phyloP scores from a whole-genome alignment of 352 stramenopile species.

The Phytophthora tentaculata region DNA sequence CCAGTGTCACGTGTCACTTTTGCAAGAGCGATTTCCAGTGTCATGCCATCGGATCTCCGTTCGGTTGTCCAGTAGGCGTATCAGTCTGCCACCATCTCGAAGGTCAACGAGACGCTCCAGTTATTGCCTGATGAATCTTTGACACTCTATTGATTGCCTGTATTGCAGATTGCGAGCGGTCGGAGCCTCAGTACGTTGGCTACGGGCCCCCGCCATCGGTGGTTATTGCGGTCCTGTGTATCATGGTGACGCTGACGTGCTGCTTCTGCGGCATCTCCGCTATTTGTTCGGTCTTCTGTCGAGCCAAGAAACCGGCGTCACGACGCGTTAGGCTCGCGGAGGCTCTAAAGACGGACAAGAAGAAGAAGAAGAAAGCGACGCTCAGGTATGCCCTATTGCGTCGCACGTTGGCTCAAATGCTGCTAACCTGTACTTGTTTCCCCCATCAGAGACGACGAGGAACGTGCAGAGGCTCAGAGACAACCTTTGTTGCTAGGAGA shows the following conservation, averaged over 20 bases:
- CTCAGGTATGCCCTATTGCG: slow-evolving; percentile 19
- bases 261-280: slow-evolving; percentile 79
- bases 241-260: slow-evolving; percentile 84
- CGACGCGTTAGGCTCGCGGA: slow-evolving; percentile 25
- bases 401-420: slow-evolving; percentile 1
- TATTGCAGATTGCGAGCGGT: slow-evolving; percentile 73
- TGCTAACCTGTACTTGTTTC: slow-evolving; percentile 6
- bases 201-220: slow-evolving; percentile 83
- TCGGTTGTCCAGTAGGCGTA: slow-evolving; percentile 74
- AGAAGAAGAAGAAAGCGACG: slow-evolving; percentile 40
- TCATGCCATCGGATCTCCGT: slow-evolving; percentile 72
- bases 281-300: slow-evolving; percentile 80
- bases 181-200: slow-evolving; percentile 75
- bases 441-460: slow-evolving; percentile 40
- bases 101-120: slow-evolving; percentile 32
- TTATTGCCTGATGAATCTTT: not conserved
- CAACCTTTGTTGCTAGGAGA: slow-evolving; percentile 63
- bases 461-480: slow-evolving; percentile 42
- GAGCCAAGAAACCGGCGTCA: slow-evolving; percentile 29
- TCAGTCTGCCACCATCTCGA: slow-evolving; percentile 84
- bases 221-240: slow-evolving; percentile 83
- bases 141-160: not conserved
- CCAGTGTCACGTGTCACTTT: slow-evolving; percentile 83
- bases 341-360: slow-evolving; percentile 28
- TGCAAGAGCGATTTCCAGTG: slow-evolving; percentile 87